phyloP scores from a whole-genome alignment of 2,329 filamentous ascomycete species.

The Cercospora canescens region DNA sequence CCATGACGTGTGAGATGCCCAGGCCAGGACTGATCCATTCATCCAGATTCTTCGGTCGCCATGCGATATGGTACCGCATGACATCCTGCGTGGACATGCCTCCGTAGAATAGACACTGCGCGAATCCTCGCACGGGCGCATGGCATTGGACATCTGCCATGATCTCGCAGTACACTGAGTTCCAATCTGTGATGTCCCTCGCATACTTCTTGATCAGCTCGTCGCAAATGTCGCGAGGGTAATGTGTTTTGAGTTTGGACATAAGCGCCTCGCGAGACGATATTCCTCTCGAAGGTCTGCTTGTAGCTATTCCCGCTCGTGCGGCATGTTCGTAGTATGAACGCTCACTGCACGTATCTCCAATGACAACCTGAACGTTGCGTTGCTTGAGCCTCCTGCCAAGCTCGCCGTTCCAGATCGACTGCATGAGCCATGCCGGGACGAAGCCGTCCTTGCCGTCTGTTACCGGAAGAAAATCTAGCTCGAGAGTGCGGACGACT shows the following conservation, averaged over 20 bases:
- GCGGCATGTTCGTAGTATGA: slow-evolving; percentile 11
- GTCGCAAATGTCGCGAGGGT: slow-evolving; percentile 16
- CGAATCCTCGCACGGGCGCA: slow-evolving; percentile 18
- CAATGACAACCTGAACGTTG: slow-evolving; percentile 20
- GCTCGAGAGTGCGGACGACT: slow-evolving; percentile 16
- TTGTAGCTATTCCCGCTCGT: slow-evolving; percentile 2
- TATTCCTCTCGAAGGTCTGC: slow-evolving; percentile 6
- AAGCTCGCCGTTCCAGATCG: slow-evolving; percentile 22
- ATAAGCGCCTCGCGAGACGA: slow-evolving; percentile 14
- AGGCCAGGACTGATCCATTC: slow-evolving; percentile 10
- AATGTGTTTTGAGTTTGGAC: slow-evolving; percentile 12
- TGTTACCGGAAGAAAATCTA: slow-evolving; percentile 21
- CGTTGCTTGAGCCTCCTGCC: slow-evolving; percentile 19
- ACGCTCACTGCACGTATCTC: slow-evolving; percentile 17
- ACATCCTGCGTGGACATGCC: slow-evolving; percentile 24
- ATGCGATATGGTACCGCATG: slow-evolving; percentile 21
- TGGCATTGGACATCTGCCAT: slow-evolving; percentile 25
- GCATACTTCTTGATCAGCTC: slow-evolving; percentile 18
- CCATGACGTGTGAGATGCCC: slow-evolving; percentile 16
- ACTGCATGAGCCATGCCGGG: slow-evolving; percentile 17
- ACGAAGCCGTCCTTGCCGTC: slow-evolving; percentile 21
- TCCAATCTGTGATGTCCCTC: slow-evolving; percentile 19
- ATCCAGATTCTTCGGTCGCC: slow-evolving; percentile 13
- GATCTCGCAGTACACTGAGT: slow-evolving; percentile 20
- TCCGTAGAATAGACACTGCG: slow-evolving; percentile 18